Evolutionary conservation across 192 early-diverging fungal species (phyloP).

Genomic region (Pilaira anomala): DNA sequence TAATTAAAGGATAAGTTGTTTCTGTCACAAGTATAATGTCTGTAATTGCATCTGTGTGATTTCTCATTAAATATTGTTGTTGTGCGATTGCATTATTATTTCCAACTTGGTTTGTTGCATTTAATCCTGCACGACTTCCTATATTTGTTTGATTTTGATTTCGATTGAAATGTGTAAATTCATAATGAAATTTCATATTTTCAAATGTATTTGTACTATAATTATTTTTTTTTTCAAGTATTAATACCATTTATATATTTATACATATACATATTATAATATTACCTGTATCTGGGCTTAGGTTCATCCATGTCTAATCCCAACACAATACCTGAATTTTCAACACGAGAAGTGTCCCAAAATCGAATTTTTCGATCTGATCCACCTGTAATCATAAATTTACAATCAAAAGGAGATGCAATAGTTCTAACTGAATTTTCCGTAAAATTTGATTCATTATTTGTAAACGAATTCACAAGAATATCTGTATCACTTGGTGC

Average conservation of each 20-base stretch:
- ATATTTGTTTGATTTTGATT: background rate
- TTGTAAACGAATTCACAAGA: slow-evolving; percentile 54
- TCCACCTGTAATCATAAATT: slow-evolving; percentile 74
- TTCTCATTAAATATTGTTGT: slow-evolving; percentile 54
- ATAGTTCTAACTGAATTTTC: slow-evolving; percentile 62
- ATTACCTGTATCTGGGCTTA: slow-evolving; percentile 64
- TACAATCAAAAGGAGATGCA: slow-evolving; percentile 48
- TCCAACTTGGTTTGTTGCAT: background rate
- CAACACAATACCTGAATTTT: slow-evolving; percentile 72
- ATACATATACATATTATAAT: background rate
- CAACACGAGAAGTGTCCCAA: slow-evolving; percentile 69
- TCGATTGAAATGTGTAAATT: slow-evolving; percentile 8
- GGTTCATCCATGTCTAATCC: slow-evolving; percentile 56
- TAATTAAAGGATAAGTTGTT: slow-evolving; percentile 72
- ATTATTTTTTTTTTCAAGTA: background rate
- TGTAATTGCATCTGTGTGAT: slow-evolving; percentile 74
- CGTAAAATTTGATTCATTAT: slow-evolving; percentile 49
- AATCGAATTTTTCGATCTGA: slow-evolving; percentile 86
- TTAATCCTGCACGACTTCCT: slow-evolving; percentile 17
- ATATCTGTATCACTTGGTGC: slow-evolving; percentile 44
- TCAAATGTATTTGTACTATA: slow-evolving; percentile 58
- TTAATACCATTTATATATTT: background rate
- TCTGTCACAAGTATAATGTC: slow-evolving; percentile 61
- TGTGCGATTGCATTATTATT: slow-evolving; percentile 27
- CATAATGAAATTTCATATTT: slow-evolving; percentile 40